Evolutionary conservation across 192 early-diverging fungal species (phyloP).

Genomic region (Backusella circina): DNA sequence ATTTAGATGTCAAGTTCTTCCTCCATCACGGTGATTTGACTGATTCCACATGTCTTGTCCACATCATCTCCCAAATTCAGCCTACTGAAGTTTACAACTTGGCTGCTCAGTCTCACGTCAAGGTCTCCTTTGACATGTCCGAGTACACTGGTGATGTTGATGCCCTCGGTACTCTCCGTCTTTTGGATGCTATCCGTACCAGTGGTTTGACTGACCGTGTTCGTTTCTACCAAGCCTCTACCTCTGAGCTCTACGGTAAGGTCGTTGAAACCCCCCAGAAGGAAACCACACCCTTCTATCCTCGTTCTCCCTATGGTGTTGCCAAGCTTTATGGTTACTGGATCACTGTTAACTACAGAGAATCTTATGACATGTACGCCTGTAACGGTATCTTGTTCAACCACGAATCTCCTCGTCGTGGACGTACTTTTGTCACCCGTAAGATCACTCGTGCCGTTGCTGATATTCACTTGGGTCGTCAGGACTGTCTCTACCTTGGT

Average conservation of each 20-base stretch:
- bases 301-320: constrained; percentile 79
- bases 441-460: constrained; percentile 78
- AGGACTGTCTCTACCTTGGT: constrained; percentile 69
- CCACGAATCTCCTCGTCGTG: constrained; percentile 73
- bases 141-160: constrained; percentile 81
- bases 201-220: constrained; percentile 60
- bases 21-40: constrained; percentile 80
- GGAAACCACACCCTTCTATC: constrained; percentile 83
- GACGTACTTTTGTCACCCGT: constrained; percentile 74
- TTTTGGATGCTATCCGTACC: constrained; percentile 76
- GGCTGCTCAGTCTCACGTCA: constrained; percentile 74
- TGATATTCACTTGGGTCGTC: constrained; percentile 62
- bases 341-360: constrained; percentile 79
- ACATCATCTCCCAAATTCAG: constrained; percentile 68
- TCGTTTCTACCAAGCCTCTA: constrained; percentile 65
- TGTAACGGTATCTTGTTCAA: constrained; percentile 80
- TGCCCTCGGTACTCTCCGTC: constrained; percentile 71
- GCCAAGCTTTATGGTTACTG: constrained; percentile 82
- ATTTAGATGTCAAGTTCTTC: constrained; percentile 58
- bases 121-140: constrained; percentile 71
- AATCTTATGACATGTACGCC: constrained; percentile 74
- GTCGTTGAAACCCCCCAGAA: constrained; percentile 72
- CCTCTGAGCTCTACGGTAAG: constrained; percentile 76
- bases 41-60: constrained; percentile 71
- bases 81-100: constrained; percentile 78